Percentiles rank a stretch among this genome's conserved stretches.
phyloP scores from a whole-genome alignment of 2,329 filamentous ascomycete species.

The Fusarium keratoplasticum region DNA sequence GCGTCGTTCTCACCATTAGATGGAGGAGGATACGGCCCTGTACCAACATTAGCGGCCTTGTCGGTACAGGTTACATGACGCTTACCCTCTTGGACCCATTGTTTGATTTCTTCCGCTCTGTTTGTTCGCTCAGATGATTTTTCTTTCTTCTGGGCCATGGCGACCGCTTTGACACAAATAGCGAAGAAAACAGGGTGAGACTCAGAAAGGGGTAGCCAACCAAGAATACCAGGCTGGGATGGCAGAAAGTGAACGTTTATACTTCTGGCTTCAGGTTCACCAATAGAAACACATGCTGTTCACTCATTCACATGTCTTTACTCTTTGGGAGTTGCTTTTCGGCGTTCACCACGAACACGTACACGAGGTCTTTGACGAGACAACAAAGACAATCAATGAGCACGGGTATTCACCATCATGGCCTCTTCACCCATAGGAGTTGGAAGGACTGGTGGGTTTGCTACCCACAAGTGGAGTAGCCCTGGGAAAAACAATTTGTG shows the following conservation, averaged over 20 bases:
- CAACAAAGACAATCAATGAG: background rate
- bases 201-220: background rate
- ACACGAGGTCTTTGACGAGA: background rate
- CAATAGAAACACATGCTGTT: background rate
- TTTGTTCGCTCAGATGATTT: background rate
- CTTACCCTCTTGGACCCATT: background rate
- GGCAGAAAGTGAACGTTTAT: background rate
- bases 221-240: background rate
- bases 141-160: background rate
- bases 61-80: background rate
- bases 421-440: background rate
- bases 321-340: background rate
- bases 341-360: background rate
- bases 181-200: background rate
- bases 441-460: background rate
- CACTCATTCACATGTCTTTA: background rate
- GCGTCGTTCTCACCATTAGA: background rate
- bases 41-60: background rate
- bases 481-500: background rate
- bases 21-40: background rate
- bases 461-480: background rate
- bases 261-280: background rate
- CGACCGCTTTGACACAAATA: background rate
- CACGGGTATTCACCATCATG: background rate
- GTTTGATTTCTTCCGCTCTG: background rate